Evolutionary conservation across 2,329 filamentous ascomycete species (phyloP), one percentile per base, ranked within the genome.

Genomic region (Spiromastix sp.): DNA sequence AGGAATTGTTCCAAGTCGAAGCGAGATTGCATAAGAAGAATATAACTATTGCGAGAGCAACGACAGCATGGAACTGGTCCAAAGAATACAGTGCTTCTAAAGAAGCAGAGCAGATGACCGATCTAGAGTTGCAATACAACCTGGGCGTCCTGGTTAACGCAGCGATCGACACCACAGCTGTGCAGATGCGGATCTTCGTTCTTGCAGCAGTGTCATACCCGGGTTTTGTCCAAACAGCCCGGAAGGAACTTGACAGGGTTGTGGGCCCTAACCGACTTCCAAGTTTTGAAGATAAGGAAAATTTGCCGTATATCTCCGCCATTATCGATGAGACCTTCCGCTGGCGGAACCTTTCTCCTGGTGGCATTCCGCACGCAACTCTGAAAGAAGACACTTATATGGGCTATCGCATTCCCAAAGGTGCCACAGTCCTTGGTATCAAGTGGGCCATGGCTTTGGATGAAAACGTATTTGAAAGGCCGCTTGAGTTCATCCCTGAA

Each of bases 341-440:
- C 39, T 63, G 52, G 60, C 54, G 59, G 1, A 60, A 61, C 2
- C 51, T 63, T 0, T 58, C 60, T 0, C 63, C 67, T 0, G 48
- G 65, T 1, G 66, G 60, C 0, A 60, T 63, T 3, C 68, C 67
- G 1, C 67, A 71, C 36, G 60, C 64, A 1, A 54, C 57, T 0
- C 60, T 60, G 2, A 52, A 60, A 22, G 67, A 70, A 26, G 67
- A 71, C 39, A 24, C 21, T 7, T 71, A 66, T 40, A 52, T 58
- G 29, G 65, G 64, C n/a, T 70, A 63, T 44, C 53, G 53, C 16
- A 66, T 72, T 20, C 68, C 69, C 2, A 54, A 59, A 2, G 67
- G 61, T 2, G 67, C 69, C 1, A 64, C 58, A 0, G 48, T 73
- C 1, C 43, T 65, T 0, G 52, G 54, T 1, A 60, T 60, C 34